Base-by-base conservation (phyloP, 441 rosid genomes). In the Bocquillonia castaneifolia region DNA sequence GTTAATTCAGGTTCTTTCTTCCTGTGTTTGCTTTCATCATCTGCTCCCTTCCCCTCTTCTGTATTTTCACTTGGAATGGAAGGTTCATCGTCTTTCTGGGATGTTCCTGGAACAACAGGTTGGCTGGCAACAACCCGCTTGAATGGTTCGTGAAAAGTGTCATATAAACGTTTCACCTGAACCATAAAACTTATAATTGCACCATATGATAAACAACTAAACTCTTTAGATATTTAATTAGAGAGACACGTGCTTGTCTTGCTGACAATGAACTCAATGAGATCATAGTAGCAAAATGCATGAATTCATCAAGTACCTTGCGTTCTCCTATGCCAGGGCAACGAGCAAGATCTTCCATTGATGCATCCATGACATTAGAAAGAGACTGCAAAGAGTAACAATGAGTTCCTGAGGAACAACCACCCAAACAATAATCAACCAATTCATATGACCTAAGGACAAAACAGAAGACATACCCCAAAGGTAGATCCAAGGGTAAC, bases 321-420 rank as follows among this genome's bases (percentile, higher is more conserved):
- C 96, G 86, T 74, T 92, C 98, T 44, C 99, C 98, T 47, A 92
- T 90, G 72, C 97, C 99, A 6, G 99, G 99, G 80, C 98, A 92
- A 40, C 91, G 84, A 71, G 99, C 91, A 72, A 90, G 77, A 79
- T 90, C 98, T 78, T 92, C 98, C 99, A 87, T 87, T 4, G 96
- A 92, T 69, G 98, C 98, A 77, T 94, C 99, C 74, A 94, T 87
- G 58, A 92, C 76, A 85, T 86, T 83, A n/a, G 96, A 82, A 74
- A 92, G 92, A 64, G 98, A 92, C 98, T 90, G 85, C 68, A 79
- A 63, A 63, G 72, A 66, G 15, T 36, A 40, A 48, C 51, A 62
- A 66, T 51, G 56, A 74, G 58, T 7, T 52, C 13, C 32, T 26
- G 34, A 37, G 12, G 59, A 45, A 64, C 36, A 53, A 39, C 23